Base-by-base conservation (phyloP, 1,284 basidiomycete species). In the Tranzscheliella williamsii region DNA sequence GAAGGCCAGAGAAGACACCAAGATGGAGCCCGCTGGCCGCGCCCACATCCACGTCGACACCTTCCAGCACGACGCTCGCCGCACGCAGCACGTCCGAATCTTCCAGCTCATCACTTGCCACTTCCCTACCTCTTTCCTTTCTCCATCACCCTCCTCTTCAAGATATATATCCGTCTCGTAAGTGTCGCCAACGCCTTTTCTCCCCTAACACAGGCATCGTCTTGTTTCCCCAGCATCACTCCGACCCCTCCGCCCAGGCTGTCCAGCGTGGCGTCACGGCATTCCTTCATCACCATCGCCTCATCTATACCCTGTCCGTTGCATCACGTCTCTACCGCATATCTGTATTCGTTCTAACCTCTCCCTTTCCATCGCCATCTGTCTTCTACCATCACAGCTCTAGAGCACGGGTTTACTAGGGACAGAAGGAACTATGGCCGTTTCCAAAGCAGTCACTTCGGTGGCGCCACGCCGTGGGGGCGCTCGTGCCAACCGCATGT, bases 391-490 rank as follows among this genome's bases (percentile, higher is more conserved):
- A 29, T 9, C 26, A 9, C 26, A 29, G 26, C n/a, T 29, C 9
- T 9, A 29, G 26, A 29, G 26, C 26, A 9, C n/a, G 26, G 26
- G n/a, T 29, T 9, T 29, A 9, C 26, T 29, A n/a, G n/a, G n/a
- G 17, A 5, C 21, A 53, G 29, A 50, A 54, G 23, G 16, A 43
- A 51, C 37, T 16, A 54, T 62, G 51, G 48, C 54, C 38, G 32
- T 33, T 26, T 39, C 60, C 49, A 53, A 40, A 24, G 48, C 49
- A 49, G 48, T 53, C 56, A 50, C 48, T 39, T 45, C 49, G 49
- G 35, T 47, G 49, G 60, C 42, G 41, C 53, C 56, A 48, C 53
- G 53, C 51, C 53, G 60, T 26, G 41, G 43, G 49, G 58, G 48
- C 23, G 48, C 52, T 48, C 57, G 57, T 54, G 50, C 51, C 40